Percentiles rank a stretch among this genome's conserved stretches.
Conservation (phyloP, 352 stramenopile species). For the Saprolegnia parasitica region DNA sequence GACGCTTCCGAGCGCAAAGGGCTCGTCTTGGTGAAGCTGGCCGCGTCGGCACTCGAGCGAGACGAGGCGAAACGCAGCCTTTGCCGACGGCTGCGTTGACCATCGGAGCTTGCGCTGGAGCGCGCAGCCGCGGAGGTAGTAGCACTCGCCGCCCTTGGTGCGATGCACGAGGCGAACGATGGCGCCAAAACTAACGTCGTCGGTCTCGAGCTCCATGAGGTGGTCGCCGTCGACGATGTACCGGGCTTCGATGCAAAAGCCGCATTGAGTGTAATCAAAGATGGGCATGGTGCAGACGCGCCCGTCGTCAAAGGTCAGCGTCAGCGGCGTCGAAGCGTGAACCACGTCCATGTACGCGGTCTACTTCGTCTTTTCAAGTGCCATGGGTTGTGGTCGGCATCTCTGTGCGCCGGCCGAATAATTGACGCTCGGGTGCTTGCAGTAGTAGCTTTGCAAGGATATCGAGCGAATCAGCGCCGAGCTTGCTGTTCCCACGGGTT, state of each 20-base stretch:
- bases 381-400: too few species aligned
- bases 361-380: too few species aligned
- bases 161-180: background rate
- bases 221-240: background rate
- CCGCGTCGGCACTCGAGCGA: background rate
- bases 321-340: background rate
- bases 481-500: too few species aligned
- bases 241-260: background rate
- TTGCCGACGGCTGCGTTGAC: background rate
- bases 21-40: background rate
- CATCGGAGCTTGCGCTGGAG: conserved; percentile 5
- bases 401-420: too few species aligned
- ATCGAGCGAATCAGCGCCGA: too few species aligned
- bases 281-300: background rate
- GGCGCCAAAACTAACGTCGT: conserved; percentile 2
- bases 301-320: conserved; percentile 2
- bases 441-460: too few species aligned
- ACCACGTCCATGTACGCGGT: background rate
- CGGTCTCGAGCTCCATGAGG: background rate
- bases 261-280: background rate
- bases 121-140: background rate
- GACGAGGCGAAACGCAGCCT: background rate
- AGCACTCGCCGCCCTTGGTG: background rate
- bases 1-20: background rate
- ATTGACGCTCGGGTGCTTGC: too few species aligned